Evolutionary conservation across 495 filamentous ascomycete species (phyloP).

Genomic region (Tuber magnatum): DNA sequence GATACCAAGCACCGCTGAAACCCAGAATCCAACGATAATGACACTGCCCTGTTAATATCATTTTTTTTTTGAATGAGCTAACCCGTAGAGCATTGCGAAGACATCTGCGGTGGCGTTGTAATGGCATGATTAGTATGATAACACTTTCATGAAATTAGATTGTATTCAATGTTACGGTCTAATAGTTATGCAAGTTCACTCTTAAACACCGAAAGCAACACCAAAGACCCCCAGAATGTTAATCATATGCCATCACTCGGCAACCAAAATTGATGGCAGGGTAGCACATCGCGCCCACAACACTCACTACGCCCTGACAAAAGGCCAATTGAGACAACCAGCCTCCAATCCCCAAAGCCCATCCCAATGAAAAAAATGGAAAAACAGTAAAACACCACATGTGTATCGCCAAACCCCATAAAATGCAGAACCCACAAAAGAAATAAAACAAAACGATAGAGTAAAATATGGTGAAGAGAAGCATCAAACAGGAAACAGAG

Average conservation of each 20-base stretch:
- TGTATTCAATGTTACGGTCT: background rate
- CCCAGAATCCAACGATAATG: background rate
- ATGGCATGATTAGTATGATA: background rate
- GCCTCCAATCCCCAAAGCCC: background rate
- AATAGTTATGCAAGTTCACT: background rate
- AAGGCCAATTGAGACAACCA: background rate
- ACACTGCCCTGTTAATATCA: background rate
- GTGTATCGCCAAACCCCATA: background rate
- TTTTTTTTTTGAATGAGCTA: background rate
- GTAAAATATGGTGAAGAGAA: too few relatives aligned
- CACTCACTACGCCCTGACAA: background rate
- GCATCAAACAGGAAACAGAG: background rate
- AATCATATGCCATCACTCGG: slow-evolving; percentile 2
- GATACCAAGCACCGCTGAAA: background rate
- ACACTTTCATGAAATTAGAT: background rate
- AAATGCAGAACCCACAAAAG: slow-evolving; percentile 1
- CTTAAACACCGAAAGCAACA: background rate
- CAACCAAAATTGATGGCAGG: background rate
- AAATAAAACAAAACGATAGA: background rate
- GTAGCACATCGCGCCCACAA: background rate
- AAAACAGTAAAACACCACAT: background rate
- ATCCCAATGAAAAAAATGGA: background rate
- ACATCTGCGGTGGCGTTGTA: background rate
- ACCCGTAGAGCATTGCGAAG: background rate
- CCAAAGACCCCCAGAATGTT: background rate